A percentile compares a stretch with the other conserved stretches of the same genome.
Evolutionary conservation across 2,329 filamentous ascomycete species (phyloP).

Genomic region (Apiospora rasikravindrae): DNA sequence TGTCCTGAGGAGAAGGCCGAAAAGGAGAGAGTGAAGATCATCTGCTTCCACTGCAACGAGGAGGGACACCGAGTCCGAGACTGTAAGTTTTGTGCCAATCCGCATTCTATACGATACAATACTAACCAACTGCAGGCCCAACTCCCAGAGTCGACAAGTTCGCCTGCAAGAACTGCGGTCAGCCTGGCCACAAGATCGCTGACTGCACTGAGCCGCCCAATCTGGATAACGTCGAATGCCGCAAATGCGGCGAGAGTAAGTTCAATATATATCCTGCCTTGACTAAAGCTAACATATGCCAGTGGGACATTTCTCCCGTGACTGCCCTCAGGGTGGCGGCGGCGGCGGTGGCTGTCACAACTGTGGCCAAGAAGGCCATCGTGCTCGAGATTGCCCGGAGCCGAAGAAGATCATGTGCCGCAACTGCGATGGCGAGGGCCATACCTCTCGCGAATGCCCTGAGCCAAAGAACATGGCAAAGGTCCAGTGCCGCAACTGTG

Average conservation of each 20-base stretch:
- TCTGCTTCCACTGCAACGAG: slow-evolving; percentile 69
- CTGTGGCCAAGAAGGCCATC: slow-evolving; percentile 68
- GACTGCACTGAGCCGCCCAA: slow-evolving; percentile 66
- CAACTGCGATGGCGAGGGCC: slow-evolving; percentile 64
- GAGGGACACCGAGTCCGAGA: slow-evolving; percentile 72
- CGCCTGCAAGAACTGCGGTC: slow-evolving; percentile 71
- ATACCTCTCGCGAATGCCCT: slow-evolving; percentile 67
- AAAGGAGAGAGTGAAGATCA: slow-evolving; percentile 52
- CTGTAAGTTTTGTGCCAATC: slow-evolving; percentile 53
- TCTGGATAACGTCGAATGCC: slow-evolving; percentile 67
- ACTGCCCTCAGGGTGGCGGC: slow-evolving; percentile 65
- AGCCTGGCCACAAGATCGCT: slow-evolving; percentile 55
- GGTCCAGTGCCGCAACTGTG: slow-evolving; percentile 57
- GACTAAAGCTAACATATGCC: slow-evolving; percentile 23
- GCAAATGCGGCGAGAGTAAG: slow-evolving; percentile 67
- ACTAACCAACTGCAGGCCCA: slow-evolving; percentile 50
- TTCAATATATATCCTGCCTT: slow-evolving; percentile 19
- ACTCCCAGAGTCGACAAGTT: slow-evolving; percentile 66
- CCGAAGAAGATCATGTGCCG: slow-evolving; percentile 59
- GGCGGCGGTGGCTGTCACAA: slow-evolving; percentile 62
- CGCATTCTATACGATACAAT: slow-evolving; percentile 26
- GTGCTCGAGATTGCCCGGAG: slow-evolving; percentile 55
- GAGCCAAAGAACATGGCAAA: slow-evolving; percentile 48
- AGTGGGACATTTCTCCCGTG: slow-evolving; percentile 67
- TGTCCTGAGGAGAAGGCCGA: slow-evolving; percentile 65